Conservation (phyloP, 805 yeast genomes). For the Sugiyamaella mastotermitis region DNA sequence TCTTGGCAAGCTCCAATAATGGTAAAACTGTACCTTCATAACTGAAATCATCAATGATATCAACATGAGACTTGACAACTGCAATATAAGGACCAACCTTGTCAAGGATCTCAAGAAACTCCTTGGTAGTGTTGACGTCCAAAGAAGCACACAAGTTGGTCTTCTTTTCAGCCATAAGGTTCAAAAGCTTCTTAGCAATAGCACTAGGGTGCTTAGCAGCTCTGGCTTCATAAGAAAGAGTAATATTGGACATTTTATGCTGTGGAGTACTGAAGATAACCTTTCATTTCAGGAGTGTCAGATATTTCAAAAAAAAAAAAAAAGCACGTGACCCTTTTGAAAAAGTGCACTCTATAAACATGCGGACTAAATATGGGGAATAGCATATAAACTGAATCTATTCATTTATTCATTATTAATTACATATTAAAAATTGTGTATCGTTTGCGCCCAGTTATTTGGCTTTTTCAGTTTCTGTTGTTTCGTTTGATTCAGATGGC, state of each 20-base stretch:
- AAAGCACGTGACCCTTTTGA: too few relatives aligned
- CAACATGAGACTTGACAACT: slow-evolving; percentile 90
- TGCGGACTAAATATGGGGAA: too few relatives aligned
- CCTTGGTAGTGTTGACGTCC: slow-evolving; percentile 77
- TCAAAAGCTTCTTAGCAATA: slow-evolving; percentile 68
- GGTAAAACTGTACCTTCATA: slow-evolving; percentile 77
- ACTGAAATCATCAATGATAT: slow-evolving; percentile 82
- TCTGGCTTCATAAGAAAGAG: slow-evolving; percentile 53
- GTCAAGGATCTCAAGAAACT: slow-evolving; percentile 67
- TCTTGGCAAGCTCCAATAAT: slow-evolving; percentile 60
- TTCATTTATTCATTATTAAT: too few relatives aligned
- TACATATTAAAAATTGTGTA: too few relatives aligned
- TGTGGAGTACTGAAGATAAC: too few relatives aligned
- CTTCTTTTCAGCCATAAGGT: slow-evolving; percentile 70
- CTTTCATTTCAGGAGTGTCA: too few relatives aligned
- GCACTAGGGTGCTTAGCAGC: slow-evolving; percentile 69
- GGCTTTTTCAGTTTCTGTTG: too few relatives aligned
- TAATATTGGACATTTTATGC: slow-evolving; percentile 8
- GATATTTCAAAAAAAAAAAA: too few relatives aligned
- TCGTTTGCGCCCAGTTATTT: too few relatives aligned
- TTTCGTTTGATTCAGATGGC: too few relatives aligned
- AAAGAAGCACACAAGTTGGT: slow-evolving; percentile 92
- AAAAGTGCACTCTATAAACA: too few relatives aligned
- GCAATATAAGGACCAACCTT: slow-evolving; percentile 87
- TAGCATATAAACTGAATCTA: too few relatives aligned